Conservation (phyloP, 768 basidiomycete genomes). For the Aureoboletus auriporus region DNA sequence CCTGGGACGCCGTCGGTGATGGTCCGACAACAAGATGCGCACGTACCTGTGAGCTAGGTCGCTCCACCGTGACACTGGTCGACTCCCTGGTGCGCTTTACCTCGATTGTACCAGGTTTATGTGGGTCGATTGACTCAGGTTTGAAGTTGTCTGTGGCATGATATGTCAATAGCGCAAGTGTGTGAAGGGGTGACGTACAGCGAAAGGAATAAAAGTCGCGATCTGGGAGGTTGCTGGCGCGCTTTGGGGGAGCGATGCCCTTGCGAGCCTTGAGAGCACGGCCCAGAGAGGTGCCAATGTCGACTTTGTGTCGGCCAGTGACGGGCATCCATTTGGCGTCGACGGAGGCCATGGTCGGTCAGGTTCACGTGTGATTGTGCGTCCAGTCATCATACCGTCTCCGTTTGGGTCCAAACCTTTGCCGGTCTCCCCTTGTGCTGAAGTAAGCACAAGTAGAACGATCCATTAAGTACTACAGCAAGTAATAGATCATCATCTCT, state of each 20-base stretch:
- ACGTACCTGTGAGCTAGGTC: slow-evolving; percentile 58
- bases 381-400: slow-evolving; percentile 11
- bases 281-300: slow-evolving; percentile 58
- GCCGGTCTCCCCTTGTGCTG: slow-evolving; percentile 17
- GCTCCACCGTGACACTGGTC: slow-evolving; percentile 57
- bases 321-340: slow-evolving; percentile 53
- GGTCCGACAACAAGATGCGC: background rate
- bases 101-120: slow-evolving; percentile 63
- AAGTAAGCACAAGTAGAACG: slow-evolving; percentile 18
- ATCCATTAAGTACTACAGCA: too few relatives aligned
- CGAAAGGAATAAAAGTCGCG: slow-evolving; percentile 75
- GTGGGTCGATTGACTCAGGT: slow-evolving; percentile 63
- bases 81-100: slow-evolving; percentile 51
- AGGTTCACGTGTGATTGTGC: slow-evolving; percentile 13
- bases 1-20: slow-evolving; percentile 30
- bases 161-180: background rate
- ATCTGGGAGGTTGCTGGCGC: slow-evolving; percentile 45
- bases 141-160: slow-evolving; percentile 63
- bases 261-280: slow-evolving; percentile 68
- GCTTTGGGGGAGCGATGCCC: slow-evolving; percentile 42
- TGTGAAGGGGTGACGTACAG: slow-evolving; percentile 45
- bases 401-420: slow-evolving; percentile 6
- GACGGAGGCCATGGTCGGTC: slow-evolving; percentile 41
- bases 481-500: too few relatives aligned
- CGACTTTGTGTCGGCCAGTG: slow-evolving; percentile 54